Conservation (phyloP, 441 rosid genomes). For the Populus hybrid region DNA sequence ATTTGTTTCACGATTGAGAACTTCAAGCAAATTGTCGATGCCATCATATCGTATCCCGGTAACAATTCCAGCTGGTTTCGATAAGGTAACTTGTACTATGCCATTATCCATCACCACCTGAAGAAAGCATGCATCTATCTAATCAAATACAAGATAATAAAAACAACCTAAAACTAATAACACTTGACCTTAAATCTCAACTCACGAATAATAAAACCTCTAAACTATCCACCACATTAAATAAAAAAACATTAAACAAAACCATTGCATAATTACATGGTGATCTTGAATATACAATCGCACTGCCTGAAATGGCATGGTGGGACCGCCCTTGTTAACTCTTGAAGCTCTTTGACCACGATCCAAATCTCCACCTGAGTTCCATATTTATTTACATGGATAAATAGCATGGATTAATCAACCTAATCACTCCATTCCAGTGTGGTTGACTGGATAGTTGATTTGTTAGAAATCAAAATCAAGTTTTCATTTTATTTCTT, state of each 20-base stretch:
- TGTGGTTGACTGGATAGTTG: background rate
- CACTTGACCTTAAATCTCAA: background rate
- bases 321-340: constrained; percentile 19
- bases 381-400: constrained; percentile 20
- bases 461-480: background rate
- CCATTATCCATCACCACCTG: constrained; percentile 71
- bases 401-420: background rate
- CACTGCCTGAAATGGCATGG: constrained; percentile 57
- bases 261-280: constrained; percentile 45
- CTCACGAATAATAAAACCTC: background rate
- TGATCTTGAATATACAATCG: constrained; percentile 60
- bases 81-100: constrained; percentile 45
- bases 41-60: constrained; percentile 58
- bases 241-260: background rate
- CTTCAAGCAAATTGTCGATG: constrained; percentile 86
- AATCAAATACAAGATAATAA: background rate
- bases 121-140: constrained; percentile 16
- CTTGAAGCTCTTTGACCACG: constrained; percentile 10
- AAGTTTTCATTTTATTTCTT: background rate
- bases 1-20: constrained; percentile 44
- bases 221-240: background rate
- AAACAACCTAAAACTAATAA: background rate
- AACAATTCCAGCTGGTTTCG: constrained; percentile 54
- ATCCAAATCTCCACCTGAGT: constrained; percentile 29
- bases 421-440: background rate